These are phyloP conservation scores for Stagonosporopsis tanaceti DNA, from an alignment of 2,329 filamentous ascomycete species.

Conservation along the genomic window DNA sequence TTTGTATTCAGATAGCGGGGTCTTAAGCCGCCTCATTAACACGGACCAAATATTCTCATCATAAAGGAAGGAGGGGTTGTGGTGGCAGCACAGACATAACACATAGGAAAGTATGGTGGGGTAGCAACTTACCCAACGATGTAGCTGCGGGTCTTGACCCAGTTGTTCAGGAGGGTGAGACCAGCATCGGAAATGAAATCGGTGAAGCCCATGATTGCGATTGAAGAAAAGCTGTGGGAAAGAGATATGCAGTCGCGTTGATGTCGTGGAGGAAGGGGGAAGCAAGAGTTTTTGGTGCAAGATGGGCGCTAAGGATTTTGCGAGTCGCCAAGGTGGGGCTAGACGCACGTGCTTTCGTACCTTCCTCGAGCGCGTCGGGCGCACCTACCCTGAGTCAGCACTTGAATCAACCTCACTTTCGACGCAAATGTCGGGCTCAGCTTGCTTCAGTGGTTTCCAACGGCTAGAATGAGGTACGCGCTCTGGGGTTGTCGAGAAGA, in stretches of 20 bases:
- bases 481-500: constrained; percentile 1
- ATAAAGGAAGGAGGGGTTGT: constrained; percentile 55
- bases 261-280: constrained; percentile 26
- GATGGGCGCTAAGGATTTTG: constrained; percentile 22
- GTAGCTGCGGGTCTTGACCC: constrained; percentile 79
- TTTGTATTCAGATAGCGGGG: constrained; percentile 80
- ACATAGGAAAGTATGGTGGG: constrained; percentile 31
- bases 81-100: constrained; percentile 29
- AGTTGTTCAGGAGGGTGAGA: constrained; percentile 74
- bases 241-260: constrained; percentile 23
- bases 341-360: constrained; percentile 16
- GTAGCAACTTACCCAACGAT: constrained; percentile 76
- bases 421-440: not conserved
- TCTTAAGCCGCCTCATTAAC: constrained; percentile 96
- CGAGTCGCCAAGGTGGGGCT: constrained; percentile 21
- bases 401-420: not conserved
- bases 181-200: constrained; percentile 73
- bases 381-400: not conserved
- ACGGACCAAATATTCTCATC: constrained; percentile 95
- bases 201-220: constrained; percentile 71
- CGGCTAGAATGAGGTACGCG: not conserved
- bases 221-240: constrained; percentile 22
- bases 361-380: not conserved
- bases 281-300: constrained; percentile 32
- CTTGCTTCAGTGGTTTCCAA: not conserved